These are phyloP conservation scores for Hymenoscyphus fraxineus DNA, from an alignment of 2,329 filamentous ascomycete genomes.

Conservation along the genomic window DNA sequence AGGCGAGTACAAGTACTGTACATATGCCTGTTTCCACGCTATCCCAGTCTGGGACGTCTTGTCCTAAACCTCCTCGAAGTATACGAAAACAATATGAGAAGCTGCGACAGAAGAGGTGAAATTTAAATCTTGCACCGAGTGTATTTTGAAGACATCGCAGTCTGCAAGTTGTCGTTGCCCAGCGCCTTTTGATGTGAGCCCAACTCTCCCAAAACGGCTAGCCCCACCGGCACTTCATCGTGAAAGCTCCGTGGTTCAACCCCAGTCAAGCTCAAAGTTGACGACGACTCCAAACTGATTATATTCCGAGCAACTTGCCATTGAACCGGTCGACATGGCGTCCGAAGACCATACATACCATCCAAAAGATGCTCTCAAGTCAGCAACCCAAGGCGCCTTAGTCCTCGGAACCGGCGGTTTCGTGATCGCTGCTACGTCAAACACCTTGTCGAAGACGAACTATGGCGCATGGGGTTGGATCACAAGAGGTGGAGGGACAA, in stretches of 20 bases:
- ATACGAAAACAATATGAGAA: too few relatives aligned
- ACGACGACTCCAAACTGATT: slow-evolving; percentile 2
- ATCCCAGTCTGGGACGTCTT: too few relatives aligned
- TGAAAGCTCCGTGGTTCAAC: slow-evolving; percentile 2
- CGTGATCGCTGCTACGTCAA: slow-evolving; percentile 75
- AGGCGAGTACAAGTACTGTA: neutral
- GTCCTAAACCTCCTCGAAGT: too few relatives aligned
- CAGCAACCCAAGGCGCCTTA: slow-evolving; percentile 59
- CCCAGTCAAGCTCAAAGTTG: neutral
- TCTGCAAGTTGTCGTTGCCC: too few relatives aligned
- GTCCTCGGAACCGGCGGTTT: slow-evolving; percentile 66
- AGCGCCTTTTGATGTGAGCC: too few relatives aligned
- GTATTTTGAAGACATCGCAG: too few relatives aligned
- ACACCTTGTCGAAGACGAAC: slow-evolving; percentile 79
- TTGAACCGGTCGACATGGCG: slow-evolving; percentile 43
- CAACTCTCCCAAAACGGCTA: neutral
- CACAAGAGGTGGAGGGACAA: slow-evolving; percentile 70
- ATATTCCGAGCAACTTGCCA: slow-evolving; percentile 13
- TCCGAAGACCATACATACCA: slow-evolving; percentile 56
- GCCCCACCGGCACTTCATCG: neutral
- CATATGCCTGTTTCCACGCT: neutral
- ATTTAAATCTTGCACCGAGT: too few relatives aligned
- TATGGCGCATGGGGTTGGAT: slow-evolving; percentile 77
- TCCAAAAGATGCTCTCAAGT: slow-evolving; percentile 69
- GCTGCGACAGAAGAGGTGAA: too few relatives aligned